Base-by-base conservation (phyloP, 441 rosid species). In the Gossypium lobatum region DNA sequence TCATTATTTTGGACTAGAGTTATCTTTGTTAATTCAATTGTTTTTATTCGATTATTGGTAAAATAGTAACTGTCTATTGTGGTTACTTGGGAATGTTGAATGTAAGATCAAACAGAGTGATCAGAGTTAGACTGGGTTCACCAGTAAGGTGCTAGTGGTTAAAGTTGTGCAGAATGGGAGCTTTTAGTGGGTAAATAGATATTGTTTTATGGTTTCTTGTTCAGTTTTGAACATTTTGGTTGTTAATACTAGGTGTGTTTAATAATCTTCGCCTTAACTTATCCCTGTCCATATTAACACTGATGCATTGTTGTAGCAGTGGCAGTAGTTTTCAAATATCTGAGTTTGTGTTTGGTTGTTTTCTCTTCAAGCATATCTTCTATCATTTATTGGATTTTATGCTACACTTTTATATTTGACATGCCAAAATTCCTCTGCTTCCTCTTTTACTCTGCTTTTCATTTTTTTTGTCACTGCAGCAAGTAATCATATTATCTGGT, bases 401-500 rank as follows among this genome's bases (percentile, higher is more conserved):
- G 61, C 25, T 18, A 18, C 17, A 6, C 63, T 11, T 46, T 58
- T 28, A 26, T 21, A 34, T 70, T 50, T 50, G 55, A 50, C 16
- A 3, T 2, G 5, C 55, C n/a, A 50, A 50, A 57, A 3, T 21
- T 50, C 18, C 17, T 4, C 28, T 8, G 2, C 14, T 10, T 57
- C 23, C 23, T 53, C 23, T 53, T 8, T 45, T 34, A 34, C 8
- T 34, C 39, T 34, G 39, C 39, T 34, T 34, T 34, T 34, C 2
- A 34, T 28, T n/a, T 45, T 65, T 45, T 23, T 4, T 39, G 53
- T 1, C 18, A 57, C 17, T 58, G 5, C 25, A 42, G 37, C 2
- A 53, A 25, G 67, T 76, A 72, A 80, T 55, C 64, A 4, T 16
- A 37, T 72, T 58, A 0, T 58, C 76, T 75, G 74, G 10, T 75